Base-by-base conservation (phyloP, 352 stramenopile species). In the Globisporangium splendens region DNA sequence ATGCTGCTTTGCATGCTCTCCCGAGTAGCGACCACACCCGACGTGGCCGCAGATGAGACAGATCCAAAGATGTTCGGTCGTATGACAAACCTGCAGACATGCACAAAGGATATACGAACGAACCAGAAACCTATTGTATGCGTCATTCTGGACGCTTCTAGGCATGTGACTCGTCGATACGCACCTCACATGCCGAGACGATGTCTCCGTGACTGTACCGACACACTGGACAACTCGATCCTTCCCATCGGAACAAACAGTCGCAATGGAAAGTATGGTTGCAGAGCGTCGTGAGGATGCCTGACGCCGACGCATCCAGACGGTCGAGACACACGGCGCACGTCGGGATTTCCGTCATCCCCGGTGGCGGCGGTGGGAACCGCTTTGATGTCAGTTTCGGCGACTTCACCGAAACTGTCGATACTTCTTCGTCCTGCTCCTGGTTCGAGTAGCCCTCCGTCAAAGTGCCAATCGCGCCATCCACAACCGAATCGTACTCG, bases 201-300 rank as follows among this genome's bases (percentile, higher is more conserved):
- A 96, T 95, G 62, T 98, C 92, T 43, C 90, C 89, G 70, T 98
- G 96, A 62, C 97, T 97, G 69, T 98, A 98, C 51, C 96, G 81
- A 71, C 96, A 99, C 41, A 99, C 96, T 0, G 96, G 95, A 61
- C 96, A 99, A 43, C 91, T 97, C 48, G 90, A 96, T 54, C 96
- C 95, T 78, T 98, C 83, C 87, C 95, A 98, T 52, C 89, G 88
- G 59, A 94, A 89, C 2, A 99, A 70, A 68, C 96, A 99, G 61
- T 98, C 89, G 54, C 96, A 96, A 76, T 99, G 96, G 69, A 99
- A 99, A 18, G 90, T 98, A 75, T 99, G 96, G 69, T 99, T 99
- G 73, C 96, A 99, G 48, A 98, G 81, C 22, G 96, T 99, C 31
- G 96, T 98, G 21, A 99, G 75, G 62, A 98, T 97, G 3, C 87